A percentile compares a stretch with the other conserved stretches of the same genome.
These are phyloP conservation scores for Capsicum baccatum DNA, from an alignment of 257 asterid species.

Conservation along the genomic window DNA sequence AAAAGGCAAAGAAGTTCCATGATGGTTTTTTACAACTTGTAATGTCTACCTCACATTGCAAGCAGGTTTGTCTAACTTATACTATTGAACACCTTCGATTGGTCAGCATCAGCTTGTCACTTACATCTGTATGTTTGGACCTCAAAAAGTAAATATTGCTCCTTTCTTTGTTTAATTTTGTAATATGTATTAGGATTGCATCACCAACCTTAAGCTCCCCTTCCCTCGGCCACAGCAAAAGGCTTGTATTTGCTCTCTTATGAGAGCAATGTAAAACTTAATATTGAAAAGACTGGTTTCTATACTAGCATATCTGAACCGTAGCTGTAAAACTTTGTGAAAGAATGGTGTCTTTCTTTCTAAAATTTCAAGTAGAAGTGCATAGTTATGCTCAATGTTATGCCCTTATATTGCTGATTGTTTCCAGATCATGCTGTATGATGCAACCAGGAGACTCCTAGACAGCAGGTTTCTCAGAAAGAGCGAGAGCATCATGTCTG, in stretches of 20 bases:
- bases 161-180: not conserved
- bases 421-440: constrained; percentile 72
- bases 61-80: constrained; percentile 62
- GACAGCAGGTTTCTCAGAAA: constrained; percentile 69
- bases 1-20: constrained; percentile 81
- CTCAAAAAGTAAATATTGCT: constrained; percentile 18
- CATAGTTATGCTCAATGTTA: constrained; percentile 23
- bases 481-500: constrained; percentile 64
- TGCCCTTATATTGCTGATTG: constrained; percentile 26
- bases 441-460: constrained; percentile 62
- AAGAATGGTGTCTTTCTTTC: not conserved
- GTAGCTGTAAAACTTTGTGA: constrained; percentile 32
- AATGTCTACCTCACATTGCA: constrained; percentile 69
- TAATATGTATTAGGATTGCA: not conserved
- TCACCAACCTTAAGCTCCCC: not conserved
- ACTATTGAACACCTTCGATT: constrained; percentile 25
- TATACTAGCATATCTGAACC: not conserved
- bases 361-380: constrained; percentile 20
- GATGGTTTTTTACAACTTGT: constrained; percentile 78
- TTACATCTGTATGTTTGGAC: constrained; percentile 22
- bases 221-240: constrained; percentile 7
- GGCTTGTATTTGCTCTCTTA: not conserved
- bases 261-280: not conserved
- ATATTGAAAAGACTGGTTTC: constrained; percentile 4
- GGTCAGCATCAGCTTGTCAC: constrained; percentile 26